Percentiles rank a stretch among this genome's conserved stretches.
Evolutionary conservation across 805 yeast genomes (phyloP).

Genomic region (Blastobotrys peoriensis): DNA sequence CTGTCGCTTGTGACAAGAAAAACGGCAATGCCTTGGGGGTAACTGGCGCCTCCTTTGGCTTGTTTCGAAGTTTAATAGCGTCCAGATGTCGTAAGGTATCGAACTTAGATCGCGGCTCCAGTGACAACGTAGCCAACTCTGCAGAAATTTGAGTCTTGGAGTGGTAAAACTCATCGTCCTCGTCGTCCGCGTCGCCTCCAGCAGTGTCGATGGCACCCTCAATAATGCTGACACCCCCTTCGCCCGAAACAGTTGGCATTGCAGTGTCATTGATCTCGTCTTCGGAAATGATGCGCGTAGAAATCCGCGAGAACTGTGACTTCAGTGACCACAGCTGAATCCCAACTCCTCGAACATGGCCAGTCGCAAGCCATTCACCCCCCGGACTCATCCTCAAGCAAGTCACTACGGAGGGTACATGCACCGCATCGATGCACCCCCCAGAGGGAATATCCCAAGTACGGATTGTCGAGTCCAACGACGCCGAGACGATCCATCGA

Average conservation of each 20-base stretch:
- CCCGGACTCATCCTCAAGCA: constrained; percentile 72
- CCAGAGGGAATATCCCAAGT: constrained; percentile 99
- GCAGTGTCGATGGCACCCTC: constrained; percentile 68
- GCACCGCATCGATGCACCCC: constrained; percentile 89
- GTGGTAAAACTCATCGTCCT: constrained; percentile 25
- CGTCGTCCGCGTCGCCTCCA: constrained; percentile 28
- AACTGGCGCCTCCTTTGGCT: constrained; percentile 84
- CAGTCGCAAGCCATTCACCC: constrained; percentile 86
- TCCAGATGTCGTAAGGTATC: constrained; percentile 76
- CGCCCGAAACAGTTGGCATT: constrained; percentile 75
- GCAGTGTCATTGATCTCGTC: constrained; percentile 45
- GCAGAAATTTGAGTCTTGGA: constrained; percentile 56
- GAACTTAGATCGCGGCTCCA: constrained; percentile 73
- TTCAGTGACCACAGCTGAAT: constrained; percentile 88
- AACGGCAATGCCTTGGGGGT: constrained; percentile 77
- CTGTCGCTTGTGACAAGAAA: constrained; percentile 54
- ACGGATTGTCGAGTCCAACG: constrained; percentile 80
- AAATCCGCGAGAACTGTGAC: constrained; percentile 71
- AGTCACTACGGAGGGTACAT: constrained; percentile 73
- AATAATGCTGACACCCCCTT: constrained; percentile 61
- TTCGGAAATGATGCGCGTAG: constrained; percentile 62
- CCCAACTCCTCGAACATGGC: constrained; percentile 88
- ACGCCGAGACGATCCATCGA: constrained; percentile 82
- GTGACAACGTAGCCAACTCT: constrained; percentile 63
- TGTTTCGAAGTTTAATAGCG: constrained; percentile 76